Evolutionary conservation across 768 basidiomycete genomes (phyloP).

Genomic region (Boletus subparvulus): DNA sequence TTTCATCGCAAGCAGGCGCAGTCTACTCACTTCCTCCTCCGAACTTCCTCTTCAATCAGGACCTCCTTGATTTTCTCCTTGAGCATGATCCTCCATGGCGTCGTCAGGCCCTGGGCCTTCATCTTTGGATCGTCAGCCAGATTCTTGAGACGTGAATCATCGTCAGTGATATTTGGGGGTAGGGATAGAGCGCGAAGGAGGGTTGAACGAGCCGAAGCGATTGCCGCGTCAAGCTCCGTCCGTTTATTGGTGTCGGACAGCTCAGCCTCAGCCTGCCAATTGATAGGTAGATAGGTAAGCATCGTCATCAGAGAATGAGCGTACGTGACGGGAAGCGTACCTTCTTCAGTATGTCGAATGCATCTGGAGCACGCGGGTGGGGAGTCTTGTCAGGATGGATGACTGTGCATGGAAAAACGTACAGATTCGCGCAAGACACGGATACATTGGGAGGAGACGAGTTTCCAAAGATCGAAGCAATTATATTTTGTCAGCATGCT

Average conservation of each 20-base stretch:
- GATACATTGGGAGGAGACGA: neutral
- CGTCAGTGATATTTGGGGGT: slow-evolving; percentile 56
- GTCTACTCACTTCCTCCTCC: slow-evolving; percentile 69
- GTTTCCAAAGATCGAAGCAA: slow-evolving; percentile 1
- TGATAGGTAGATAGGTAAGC: neutral
- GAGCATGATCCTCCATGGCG: slow-evolving; percentile 67
- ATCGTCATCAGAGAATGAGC: neutral
- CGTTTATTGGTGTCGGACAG: slow-evolving; percentile 76
- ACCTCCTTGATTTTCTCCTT: slow-evolving; percentile 76
- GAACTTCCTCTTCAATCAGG: slow-evolving; percentile 86
- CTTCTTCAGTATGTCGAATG: slow-evolving; percentile 93
- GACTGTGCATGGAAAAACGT: slow-evolving; percentile 58
- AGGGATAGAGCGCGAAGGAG: slow-evolving; percentile 65
- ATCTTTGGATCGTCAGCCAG: slow-evolving; percentile 40
- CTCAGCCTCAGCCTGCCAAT: slow-evolving; percentile 74
- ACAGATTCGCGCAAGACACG: slow-evolving; percentile 24
- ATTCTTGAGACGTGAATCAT: slow-evolving; percentile 54
- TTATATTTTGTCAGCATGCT: slow-evolving; percentile 24
- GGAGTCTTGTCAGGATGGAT: slow-evolving; percentile 98
- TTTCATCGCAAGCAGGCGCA: neutral
- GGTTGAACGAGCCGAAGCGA: slow-evolving; percentile 68
- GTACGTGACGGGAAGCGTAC: slow-evolving; percentile 36
- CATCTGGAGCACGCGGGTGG: slow-evolving; percentile 85
- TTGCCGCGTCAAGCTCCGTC: slow-evolving; percentile 76
- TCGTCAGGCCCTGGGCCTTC: slow-evolving; percentile 36